phyloP scores from a whole-genome alignment of 140 eudicot genomes.

The Anethum foeniculum region DNA sequence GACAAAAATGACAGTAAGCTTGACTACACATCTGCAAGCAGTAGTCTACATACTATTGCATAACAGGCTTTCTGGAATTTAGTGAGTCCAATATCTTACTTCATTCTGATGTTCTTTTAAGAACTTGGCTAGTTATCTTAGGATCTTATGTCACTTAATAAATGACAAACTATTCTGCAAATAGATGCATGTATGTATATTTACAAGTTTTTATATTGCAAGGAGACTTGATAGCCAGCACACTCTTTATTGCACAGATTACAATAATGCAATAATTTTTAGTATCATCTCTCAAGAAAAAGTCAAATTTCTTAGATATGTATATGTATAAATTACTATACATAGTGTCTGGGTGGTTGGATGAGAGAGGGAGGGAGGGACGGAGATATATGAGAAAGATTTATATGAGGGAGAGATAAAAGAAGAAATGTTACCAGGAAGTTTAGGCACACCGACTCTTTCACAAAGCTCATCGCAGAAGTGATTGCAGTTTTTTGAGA shows the following conservation, averaged over 20 bases:
- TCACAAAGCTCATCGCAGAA: slow-evolving; percentile 91
- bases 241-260: background rate
- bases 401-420: background rate
- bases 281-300: background rate
- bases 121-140: background rate
- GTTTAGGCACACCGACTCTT: slow-evolving; percentile 69
- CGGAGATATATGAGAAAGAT: background rate
- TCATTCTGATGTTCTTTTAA: background rate
- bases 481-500: slow-evolving; percentile 87
- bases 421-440: slow-evolving; percentile 54
- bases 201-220: background rate
- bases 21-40: background rate
- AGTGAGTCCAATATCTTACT: background rate
- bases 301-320: background rate
- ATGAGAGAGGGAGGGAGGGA: background rate
- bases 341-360: background rate
- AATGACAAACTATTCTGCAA: background rate
- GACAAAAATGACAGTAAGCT: background rate
- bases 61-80: background rate
- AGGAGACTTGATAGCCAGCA: background rate
- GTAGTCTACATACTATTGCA: background rate
- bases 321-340: background rate
- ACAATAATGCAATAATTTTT: background rate
- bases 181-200: background rate
- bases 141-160: background rate